Conservation (phyloP, 2,329 filamentous ascomycete genomes). For the Talaromyces islandicus region DNA sequence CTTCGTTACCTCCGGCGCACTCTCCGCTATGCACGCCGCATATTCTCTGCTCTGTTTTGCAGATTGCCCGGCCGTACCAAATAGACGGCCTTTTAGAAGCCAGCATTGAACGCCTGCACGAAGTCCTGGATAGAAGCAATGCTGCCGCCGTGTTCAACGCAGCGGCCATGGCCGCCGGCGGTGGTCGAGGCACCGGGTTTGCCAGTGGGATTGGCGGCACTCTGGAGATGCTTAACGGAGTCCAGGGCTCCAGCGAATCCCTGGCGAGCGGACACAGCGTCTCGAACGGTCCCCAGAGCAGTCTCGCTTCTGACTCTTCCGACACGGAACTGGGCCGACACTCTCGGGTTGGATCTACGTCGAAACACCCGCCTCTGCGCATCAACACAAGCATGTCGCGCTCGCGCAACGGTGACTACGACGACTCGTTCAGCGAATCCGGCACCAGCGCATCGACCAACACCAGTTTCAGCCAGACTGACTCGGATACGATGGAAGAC, state of each 20-base stretch:
- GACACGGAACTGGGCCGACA: slow-evolving; percentile 32
- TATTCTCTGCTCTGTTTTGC: slow-evolving; percentile 88
- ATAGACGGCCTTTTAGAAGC: slow-evolving; percentile 89
- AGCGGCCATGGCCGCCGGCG: slow-evolving; percentile 93
- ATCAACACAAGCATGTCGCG: slow-evolving; percentile 34
- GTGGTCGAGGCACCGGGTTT: slow-evolving; percentile 75
- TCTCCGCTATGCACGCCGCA: slow-evolving; percentile 86
- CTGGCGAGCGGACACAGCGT: not conserved
- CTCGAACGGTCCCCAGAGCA: slow-evolving; percentile 21
- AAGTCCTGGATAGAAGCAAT: slow-evolving; percentile 84
- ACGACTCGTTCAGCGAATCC: slow-evolving; percentile 34
- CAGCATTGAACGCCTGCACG: slow-evolving; percentile 83
- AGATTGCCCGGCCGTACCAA: slow-evolving; percentile 87
- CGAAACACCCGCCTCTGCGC: slow-evolving; percentile 30
- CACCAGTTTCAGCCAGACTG: slow-evolving; percentile 33
- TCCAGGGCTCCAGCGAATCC: slow-evolving; percentile 19
- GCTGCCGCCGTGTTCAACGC: slow-evolving; percentile 97
- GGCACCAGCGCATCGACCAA: slow-evolving; percentile 31
- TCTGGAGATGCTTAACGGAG: slow-evolving; percentile 36
- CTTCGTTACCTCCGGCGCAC: slow-evolving; percentile 68
- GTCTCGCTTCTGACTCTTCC: slow-evolving; percentile 31
- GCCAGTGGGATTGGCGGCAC: slow-evolving; percentile 48
- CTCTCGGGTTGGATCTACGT: slow-evolving; percentile 9
- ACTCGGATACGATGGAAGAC: slow-evolving; percentile 25
- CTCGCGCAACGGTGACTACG: slow-evolving; percentile 22